Evolutionary conservation across 805 yeast genomes (phyloP), one percentile per base, ranked within the genome.

Genomic region (Yarrowia deformans): DNA sequence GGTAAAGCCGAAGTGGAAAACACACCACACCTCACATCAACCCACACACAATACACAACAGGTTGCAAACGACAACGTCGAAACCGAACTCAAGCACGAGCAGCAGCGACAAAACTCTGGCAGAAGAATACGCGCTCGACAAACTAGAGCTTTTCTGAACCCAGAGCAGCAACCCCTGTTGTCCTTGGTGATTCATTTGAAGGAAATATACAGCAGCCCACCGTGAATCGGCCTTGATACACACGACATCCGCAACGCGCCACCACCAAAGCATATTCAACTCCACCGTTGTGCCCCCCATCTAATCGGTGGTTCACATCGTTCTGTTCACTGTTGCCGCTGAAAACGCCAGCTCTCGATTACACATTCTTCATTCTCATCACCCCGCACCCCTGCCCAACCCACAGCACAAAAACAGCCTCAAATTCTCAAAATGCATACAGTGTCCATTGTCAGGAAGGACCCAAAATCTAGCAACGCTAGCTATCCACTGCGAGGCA

Each of bases 111-210:
- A n/a, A n/a, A 16, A 6, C 7, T 14, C 46, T 39, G 39, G 39
- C 13, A 56, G 48, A 40, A 35, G 48, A 56, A 39, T 23, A 40
- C 37, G 16, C 45, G 37, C 16, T 29, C 23, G 3, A 40, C 19
- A n/a, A 14, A 40, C 23, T 10, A 10, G 48, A 40, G 34, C 63
- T 29, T 56, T 56, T 40, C 48, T 40, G 63, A 29, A 9, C 45
- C 34, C 46, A 19, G 48, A 56, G 63, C 58, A 55, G 61, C 63
- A 56, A 56, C 63, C 63, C 48, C 63, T 55, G 63, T 55, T 55
- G 46, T 39, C 61, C 35, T 46, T 29, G 63, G 63, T 40, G 63
- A 56, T 56, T 56, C 63, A 55, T 55, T 9, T 2, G 49, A 40
- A 10, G 48, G n/a, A 42, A 56, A 16, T 16, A 16, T 19, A 39